Percentiles rank a stretch among this genome's conserved stretches.
Conservation (phyloP, 2,329 filamentous ascomycete species). For the Sclerotinia subarctica region DNA sequence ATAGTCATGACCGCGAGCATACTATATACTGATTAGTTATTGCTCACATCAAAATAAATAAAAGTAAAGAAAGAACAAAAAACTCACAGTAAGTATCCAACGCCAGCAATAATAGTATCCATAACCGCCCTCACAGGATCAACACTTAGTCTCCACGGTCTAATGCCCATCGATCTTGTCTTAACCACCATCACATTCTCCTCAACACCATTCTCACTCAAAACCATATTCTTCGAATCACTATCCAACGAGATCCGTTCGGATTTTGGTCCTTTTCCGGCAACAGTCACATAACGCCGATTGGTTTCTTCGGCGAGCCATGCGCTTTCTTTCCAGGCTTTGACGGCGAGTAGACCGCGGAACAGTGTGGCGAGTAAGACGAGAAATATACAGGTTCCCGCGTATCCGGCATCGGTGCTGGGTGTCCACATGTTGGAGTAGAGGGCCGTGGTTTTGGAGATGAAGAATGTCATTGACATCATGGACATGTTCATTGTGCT, state of each 20-base stretch:
- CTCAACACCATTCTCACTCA: conserved; percentile 75
- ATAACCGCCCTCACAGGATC: conserved; percentile 71
- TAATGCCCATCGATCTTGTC: conserved; percentile 48
- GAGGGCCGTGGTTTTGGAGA: conserved; percentile 58
- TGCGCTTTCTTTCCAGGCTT: conserved; percentile 57
- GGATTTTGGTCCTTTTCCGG: conserved; percentile 49
- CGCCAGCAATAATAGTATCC: conserved; percentile 68
- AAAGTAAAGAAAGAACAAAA: neutral
- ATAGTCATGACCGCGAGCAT: conserved; percentile 93
- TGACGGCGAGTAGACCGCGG: conserved; percentile 69
- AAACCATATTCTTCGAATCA: conserved; percentile 61
- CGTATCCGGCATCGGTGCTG: conserved; percentile 65
- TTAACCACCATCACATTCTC: conserved; percentile 74
- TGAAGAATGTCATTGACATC: conserved; percentile 64
- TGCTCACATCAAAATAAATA: conserved; percentile 19
- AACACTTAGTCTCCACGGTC: conserved; percentile 78
- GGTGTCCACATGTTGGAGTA: conserved; percentile 75
- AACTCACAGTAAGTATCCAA: conserved; percentile 83
- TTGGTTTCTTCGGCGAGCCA: conserved; percentile 72
- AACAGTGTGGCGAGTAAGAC: conserved; percentile 69
- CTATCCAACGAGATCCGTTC: conserved; percentile 41
- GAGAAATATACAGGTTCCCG: conserved; percentile 88
- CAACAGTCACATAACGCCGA: conserved; percentile 72
- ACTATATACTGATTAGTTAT: conserved; percentile 45
- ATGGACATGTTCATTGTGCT: conserved; percentile 45